These are phyloP conservation scores for Phialophora verrucosa DNA, from an alignment of 2,329 filamentous ascomycete genomes.

Conservation along the genomic window DNA sequence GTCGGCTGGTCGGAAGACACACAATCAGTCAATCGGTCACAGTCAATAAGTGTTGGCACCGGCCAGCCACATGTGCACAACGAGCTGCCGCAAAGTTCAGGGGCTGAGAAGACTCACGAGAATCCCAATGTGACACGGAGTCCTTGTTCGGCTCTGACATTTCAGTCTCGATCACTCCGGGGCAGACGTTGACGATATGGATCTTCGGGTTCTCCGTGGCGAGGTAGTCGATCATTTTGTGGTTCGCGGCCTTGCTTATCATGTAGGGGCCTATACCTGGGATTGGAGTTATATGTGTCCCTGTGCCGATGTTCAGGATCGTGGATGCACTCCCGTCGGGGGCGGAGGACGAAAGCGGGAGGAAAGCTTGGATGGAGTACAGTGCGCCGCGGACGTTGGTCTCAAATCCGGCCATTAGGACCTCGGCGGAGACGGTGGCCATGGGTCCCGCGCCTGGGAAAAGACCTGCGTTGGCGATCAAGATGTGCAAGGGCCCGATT, in stretches of 20 bases:
- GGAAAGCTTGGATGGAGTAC: slow-evolving; percentile 10
- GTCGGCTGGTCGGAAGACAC: slow-evolving; percentile 6
- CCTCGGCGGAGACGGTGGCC: not conserved
- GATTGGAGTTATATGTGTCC: not conserved
- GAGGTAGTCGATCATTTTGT: slow-evolving; percentile 89
- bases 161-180: slow-evolving; percentile 34
- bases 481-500: slow-evolving; percentile 11
- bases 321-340: not conserved
- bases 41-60: not conserved
- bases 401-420: slow-evolving; percentile 13
- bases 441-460: not conserved
- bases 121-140: slow-evolving; percentile 2
- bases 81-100: not conserved
- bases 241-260: slow-evolving; percentile 64
- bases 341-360: slow-evolving; percentile 3
- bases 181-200: slow-evolving; percentile 35
- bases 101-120: not conserved
- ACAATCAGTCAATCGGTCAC: not conserved
- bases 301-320: not conserved
- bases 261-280: slow-evolving; percentile 6
- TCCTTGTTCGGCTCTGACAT: slow-evolving; percentile 33
- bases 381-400: slow-evolving; percentile 16
- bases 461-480: slow-evolving; percentile 14
- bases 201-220: slow-evolving; percentile 59
- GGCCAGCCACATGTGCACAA: not conserved